Percentiles rank a stretch among this genome's conserved stretches.
phyloP scores from a whole-genome alignment of 768 basidiomycete genomes.

The Suillus variegatus region DNA sequence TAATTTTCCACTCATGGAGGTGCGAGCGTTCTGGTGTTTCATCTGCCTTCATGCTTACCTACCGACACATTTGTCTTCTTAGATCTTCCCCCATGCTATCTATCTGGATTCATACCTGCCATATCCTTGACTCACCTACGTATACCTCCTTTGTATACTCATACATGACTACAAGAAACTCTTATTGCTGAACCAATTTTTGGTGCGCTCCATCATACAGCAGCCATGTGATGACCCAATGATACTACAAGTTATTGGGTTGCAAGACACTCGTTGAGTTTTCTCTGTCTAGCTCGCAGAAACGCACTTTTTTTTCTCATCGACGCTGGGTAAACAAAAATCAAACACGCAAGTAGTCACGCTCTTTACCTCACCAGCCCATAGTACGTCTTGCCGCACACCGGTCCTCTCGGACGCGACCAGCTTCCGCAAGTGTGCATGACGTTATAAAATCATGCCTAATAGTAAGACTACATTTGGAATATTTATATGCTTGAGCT shows the following conservation, averaged over 20 bases:
- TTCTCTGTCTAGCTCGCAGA: background rate
- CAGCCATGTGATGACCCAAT: background rate
- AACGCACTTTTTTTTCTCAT: background rate
- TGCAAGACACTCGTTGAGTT: background rate
- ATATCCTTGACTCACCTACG: constrained; percentile 10
- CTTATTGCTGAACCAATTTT: background rate
- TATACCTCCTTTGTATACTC: constrained; percentile 22
- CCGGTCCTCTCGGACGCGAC: constrained; percentile 1
- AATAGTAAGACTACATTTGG: constrained; percentile 57
- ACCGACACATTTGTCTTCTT: background rate
- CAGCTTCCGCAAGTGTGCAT: constrained; percentile 37
- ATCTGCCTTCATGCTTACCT: background rate
- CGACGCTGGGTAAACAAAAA: background rate
- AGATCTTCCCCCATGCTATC: background rate
- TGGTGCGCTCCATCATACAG: background rate
- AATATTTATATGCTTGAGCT: constrained; percentile 55
- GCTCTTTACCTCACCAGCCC: constrained; percentile 5
- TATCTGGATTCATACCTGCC: constrained; percentile 1
- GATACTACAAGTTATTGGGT: background rate
- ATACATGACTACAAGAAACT: constrained; percentile 4
- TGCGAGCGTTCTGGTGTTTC: constrained; percentile 1
- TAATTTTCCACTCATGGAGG: constrained; percentile 12
- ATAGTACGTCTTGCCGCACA: background rate
- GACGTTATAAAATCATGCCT: constrained; percentile 52
- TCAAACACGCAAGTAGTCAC: background rate